Percentiles rank a stretch among this genome's conserved stretches.
phyloP scores from a whole-genome alignment of 2,329 filamentous ascomycete species.

The Penicillium paneum region DNA sequence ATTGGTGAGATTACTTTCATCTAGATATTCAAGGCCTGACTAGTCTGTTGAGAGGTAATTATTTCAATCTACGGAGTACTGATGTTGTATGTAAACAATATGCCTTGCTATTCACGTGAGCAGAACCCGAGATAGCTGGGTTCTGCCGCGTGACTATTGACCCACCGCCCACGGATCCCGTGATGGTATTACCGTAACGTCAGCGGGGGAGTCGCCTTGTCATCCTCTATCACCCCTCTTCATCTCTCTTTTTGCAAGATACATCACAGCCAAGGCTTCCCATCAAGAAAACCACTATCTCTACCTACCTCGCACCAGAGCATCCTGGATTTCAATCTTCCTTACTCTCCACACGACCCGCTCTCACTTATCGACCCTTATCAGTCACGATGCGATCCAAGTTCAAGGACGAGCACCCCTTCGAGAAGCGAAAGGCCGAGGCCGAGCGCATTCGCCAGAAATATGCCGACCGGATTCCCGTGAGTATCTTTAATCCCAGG shows the following conservation, averaged over 20 bases:
- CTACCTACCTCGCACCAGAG: constrained; percentile 19
- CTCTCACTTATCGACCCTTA: constrained; percentile 28
- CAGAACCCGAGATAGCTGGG: constrained; percentile 1
- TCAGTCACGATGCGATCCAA: constrained; percentile 85
- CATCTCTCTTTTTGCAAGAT: constrained; percentile 16
- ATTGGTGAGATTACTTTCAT: neutral
- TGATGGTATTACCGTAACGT: constrained; percentile 26
- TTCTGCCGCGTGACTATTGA: constrained; percentile 14
- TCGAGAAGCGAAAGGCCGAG: constrained; percentile 99
- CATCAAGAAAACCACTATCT: constrained; percentile 14
- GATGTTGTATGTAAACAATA: neutral
- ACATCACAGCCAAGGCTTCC: constrained; percentile 10
- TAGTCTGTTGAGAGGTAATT: neutral
- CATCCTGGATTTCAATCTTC: constrained; percentile 7
- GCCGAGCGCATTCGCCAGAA: constrained; percentile 99
- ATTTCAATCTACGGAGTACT: neutral
- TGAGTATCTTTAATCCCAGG: constrained; percentile 54
- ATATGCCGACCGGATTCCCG: constrained; percentile 96
- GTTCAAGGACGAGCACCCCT: constrained; percentile 99
- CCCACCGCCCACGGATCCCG: constrained; percentile 23
- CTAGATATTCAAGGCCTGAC: neutral
- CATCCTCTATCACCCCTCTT: constrained; percentile 28
- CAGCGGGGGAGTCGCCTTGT: constrained; percentile 30
- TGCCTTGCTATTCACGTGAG: constrained; percentile 13
- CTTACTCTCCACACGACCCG: constrained; percentile 19